Evolutionary conservation across 306 rosid species (phyloP).

Genomic region (Dicorynia guianensis): DNA sequence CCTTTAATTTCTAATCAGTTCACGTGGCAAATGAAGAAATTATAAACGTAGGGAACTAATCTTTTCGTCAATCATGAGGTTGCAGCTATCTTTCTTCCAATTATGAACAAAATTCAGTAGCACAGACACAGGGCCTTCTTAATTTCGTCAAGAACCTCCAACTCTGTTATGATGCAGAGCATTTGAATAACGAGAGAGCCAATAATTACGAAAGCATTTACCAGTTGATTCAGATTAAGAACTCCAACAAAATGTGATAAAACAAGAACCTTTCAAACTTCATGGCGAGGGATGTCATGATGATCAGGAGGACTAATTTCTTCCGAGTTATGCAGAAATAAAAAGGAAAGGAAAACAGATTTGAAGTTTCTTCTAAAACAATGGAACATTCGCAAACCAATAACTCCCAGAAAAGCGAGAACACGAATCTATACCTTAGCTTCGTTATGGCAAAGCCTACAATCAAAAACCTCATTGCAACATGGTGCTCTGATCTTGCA

Average conservation of each 20-base stretch:
- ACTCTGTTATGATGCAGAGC: too few species aligned
- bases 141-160: too few species aligned
- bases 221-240: not conserved
- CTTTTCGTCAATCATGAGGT: too few species aligned
- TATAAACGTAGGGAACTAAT: too few species aligned
- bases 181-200: too few species aligned
- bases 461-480: constrained; percentile 54
- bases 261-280: constrained; percentile 46
- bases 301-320: constrained; percentile 38
- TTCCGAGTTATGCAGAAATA: constrained; percentile 40
- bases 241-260: not conserved
- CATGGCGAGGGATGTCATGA: constrained; percentile 54
- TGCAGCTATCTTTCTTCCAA: too few species aligned
- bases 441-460: constrained; percentile 63
- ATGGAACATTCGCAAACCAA: not conserved
- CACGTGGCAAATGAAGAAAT: too few species aligned
- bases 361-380: not conserved
- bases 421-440: constrained; percentile 38
- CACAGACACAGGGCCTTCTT: too few species aligned
- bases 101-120: too few species aligned
- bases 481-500: constrained; percentile 60
- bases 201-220: not conserved
- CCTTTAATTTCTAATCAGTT: too few species aligned
- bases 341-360: not conserved
- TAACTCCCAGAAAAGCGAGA: too few species aligned